phyloP scores from a whole-genome alignment of 2,329 filamentous ascomycete species.

The Exophiala lecanii-corni region DNA sequence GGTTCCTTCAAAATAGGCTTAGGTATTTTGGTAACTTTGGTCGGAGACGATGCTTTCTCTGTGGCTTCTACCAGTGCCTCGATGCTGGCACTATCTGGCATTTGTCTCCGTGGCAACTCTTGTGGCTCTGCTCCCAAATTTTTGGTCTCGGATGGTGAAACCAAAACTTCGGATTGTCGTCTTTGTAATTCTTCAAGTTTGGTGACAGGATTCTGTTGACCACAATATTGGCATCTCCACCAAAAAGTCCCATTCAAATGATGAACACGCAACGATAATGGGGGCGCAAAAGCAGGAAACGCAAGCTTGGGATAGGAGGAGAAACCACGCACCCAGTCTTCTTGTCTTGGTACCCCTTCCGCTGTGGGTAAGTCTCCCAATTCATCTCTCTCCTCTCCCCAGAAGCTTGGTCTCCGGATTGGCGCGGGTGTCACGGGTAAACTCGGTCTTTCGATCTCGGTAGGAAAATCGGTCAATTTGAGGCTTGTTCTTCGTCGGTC shows the following conservation, averaged over 20 bases:
- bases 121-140: conserved; percentile 9
- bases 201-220: conserved; percentile 61
- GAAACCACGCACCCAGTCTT: conserved; percentile 81
- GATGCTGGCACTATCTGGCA: conserved; percentile 25
- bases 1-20: conserved; percentile 27
- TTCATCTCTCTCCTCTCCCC: conserved; percentile 56
- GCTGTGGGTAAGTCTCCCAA: conserved; percentile 64
- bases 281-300: conserved; percentile 21
- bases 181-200: conserved; percentile 66
- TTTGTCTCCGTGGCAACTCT: conserved; percentile 26
- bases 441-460: conserved; percentile 74
- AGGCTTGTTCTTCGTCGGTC: conserved; percentile 49
- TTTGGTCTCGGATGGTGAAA: conserved; percentile 28
- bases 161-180: conserved; percentile 60
- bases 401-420: conserved; percentile 63
- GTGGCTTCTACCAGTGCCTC: conserved; percentile 20
- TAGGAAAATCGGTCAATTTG: conserved; percentile 82
- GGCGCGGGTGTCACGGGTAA: conserved; percentile 87
- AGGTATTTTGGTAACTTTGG: conserved; percentile 17
- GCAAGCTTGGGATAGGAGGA: conserved; percentile 29
- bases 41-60: conserved; percentile 15
- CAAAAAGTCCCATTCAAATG: conserved; percentile 28
- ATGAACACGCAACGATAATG: conserved; percentile 10
- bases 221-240: conserved; percentile 33
- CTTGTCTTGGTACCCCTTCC: conserved; percentile 78